Conservation (phyloP, 495 filamentous ascomycete species). For the Xylaria bambusicola region DNA sequence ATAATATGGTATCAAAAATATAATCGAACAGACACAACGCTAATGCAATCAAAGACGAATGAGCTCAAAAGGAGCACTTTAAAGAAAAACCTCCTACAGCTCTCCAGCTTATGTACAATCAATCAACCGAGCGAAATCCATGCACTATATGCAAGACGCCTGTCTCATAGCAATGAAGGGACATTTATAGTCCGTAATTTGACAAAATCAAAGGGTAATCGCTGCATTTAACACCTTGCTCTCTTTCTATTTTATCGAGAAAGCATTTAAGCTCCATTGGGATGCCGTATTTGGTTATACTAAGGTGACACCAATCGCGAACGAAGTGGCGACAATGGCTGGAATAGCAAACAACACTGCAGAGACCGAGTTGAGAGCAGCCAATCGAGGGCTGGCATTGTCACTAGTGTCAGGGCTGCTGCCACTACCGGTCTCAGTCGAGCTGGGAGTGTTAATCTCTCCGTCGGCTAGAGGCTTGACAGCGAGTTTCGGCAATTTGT, state of each 20-base stretch:
- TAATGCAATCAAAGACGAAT: not conserved
- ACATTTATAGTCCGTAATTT: constrained; percentile 15
- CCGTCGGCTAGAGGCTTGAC: constrained; percentile 48
- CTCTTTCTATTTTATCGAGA: constrained; percentile 12
- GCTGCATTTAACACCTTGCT: constrained; percentile 12
- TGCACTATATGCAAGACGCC: constrained; percentile 14
- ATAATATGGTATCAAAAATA: constrained; percentile 6
- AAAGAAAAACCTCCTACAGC: not conserved
- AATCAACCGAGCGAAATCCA: constrained; percentile 9
- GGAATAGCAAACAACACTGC: constrained; percentile 29
- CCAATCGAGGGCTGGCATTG: constrained; percentile 27
- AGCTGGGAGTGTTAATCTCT: constrained; percentile 33
- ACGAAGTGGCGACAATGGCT: constrained; percentile 27
- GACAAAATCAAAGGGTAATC: constrained; percentile 19
- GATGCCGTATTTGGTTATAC: constrained; percentile 28
- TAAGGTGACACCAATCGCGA: constrained; percentile 30
- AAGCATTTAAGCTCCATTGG: constrained; percentile 21
- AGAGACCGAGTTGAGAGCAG: constrained; percentile 26
- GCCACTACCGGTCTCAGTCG: not conserved
- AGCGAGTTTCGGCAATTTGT: constrained; percentile 34
- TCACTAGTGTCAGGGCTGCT: constrained; percentile 5
- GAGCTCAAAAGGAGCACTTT: not conserved
- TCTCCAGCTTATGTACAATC: constrained; percentile 20
- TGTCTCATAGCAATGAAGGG: constrained; percentile 16
- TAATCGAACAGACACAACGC: not conserved